These are phyloP conservation scores for Nothophaeocryptopus gaeumannii DNA, from an alignment of 2,329 filamentous ascomycete genomes.

Conservation along the genomic window DNA sequence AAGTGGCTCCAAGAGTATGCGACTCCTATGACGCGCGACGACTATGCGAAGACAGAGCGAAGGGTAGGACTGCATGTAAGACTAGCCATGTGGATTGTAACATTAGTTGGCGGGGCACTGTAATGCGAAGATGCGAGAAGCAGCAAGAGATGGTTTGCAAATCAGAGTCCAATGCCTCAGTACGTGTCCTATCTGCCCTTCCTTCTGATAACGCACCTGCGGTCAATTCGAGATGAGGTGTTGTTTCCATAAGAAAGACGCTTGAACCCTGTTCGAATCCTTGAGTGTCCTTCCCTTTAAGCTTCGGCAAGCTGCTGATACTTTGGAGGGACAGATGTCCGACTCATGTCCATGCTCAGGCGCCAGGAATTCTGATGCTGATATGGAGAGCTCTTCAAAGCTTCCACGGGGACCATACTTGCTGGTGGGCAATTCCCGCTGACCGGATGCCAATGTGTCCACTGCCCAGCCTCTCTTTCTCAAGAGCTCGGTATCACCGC, in stretches of 20 bases:
- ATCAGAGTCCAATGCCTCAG: neutral
- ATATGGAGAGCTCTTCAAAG: no score
- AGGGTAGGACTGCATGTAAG: slow-evolving; percentile 81
- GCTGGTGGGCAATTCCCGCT: no score
- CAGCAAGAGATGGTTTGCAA: neutral
- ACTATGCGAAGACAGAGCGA: slow-evolving; percentile 77
- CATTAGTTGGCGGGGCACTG: slow-evolving; percentile 80
- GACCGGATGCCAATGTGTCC: no score
- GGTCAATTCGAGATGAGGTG: neutral
- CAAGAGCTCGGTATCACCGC: no score
- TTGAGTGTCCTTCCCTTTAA: no score
- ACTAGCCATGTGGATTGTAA: slow-evolving; percentile 90
- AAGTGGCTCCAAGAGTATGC: slow-evolving; percentile 76
- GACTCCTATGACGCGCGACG: slow-evolving; percentile 64
- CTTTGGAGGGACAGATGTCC: no score
- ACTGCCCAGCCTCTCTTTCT: no score
- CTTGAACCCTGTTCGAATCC: no score
- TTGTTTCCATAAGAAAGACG: neutral
- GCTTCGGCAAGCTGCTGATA: no score
- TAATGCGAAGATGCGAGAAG: slow-evolving; percentile 40
- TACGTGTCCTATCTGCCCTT: neutral
- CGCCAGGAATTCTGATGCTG: no score
- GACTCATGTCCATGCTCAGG: no score
- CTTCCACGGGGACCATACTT: no score
- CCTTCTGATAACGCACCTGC: neutral